Percentiles rank a stretch among this genome's conserved stretches.
These are phyloP conservation scores for Cladosporium austrohemisphaericum DNA, from an alignment of 2,329 filamentous ascomycete species.

Conservation along the genomic window DNA sequence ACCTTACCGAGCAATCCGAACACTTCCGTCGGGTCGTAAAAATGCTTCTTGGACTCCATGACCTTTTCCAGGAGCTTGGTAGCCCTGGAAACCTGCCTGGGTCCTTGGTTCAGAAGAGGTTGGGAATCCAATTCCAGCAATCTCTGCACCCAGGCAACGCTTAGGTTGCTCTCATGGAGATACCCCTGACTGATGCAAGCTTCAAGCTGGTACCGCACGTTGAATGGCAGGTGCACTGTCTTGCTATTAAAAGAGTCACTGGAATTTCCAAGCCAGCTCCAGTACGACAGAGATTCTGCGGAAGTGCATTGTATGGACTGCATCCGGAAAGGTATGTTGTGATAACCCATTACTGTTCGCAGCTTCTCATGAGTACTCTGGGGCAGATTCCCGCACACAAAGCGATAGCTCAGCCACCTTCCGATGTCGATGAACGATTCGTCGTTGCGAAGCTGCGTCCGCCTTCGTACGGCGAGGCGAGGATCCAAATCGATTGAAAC, in stretches of 20 bases:
- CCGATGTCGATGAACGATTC: conserved; percentile 58
- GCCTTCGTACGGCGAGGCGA: neutral
- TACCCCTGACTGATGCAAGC: conserved; percentile 80
- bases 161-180: conserved; percentile 67
- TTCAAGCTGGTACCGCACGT: conserved; percentile 84
- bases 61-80: conserved; percentile 70
- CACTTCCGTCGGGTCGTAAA: conserved; percentile 69
- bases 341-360: conserved; percentile 59
- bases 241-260: neutral
- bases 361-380: conserved; percentile 27
- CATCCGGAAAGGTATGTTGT: conserved; percentile 59
- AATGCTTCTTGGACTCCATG: conserved; percentile 57
- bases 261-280: conserved; percentile 11
- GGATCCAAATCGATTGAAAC: conserved; percentile 55
- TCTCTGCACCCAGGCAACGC: neutral
- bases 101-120: neutral
- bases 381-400: conserved; percentile 41
- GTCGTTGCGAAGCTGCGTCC: conserved; percentile 44
- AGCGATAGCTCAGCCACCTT: conserved; percentile 58
- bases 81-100: conserved; percentile 39
- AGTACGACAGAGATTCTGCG: neutral
- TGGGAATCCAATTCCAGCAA: neutral
- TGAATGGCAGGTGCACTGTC: conserved; percentile 48
- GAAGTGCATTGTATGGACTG: neutral
- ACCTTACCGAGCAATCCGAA: conserved; percentile 52